Percentiles rank a stretch among this genome's conserved stretches.
phyloP scores from a whole-genome alignment of 2,329 filamentous ascomycete species.

The Teratosphaeria zuluensis region DNA sequence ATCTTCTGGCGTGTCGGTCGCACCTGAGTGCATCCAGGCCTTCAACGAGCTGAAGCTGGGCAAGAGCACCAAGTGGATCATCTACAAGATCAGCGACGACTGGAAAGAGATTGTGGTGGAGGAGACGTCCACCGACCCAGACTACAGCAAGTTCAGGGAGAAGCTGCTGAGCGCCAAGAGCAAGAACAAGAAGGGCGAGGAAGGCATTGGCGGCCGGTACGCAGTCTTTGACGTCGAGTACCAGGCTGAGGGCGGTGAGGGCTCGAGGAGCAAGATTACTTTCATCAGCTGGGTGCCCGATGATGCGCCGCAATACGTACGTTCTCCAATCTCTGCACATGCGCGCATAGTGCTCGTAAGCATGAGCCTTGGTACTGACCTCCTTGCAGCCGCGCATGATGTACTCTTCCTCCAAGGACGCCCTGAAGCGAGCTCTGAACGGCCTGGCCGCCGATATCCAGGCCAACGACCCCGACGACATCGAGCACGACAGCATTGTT shows the following conservation, averaged over 20 bases:
- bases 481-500: constrained; percentile 66
- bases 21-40: constrained; percentile 55
- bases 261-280: constrained; percentile 64
- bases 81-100: constrained; percentile 80
- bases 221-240: constrained; percentile 82
- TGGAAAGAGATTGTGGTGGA: constrained; percentile 75
- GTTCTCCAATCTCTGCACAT: constrained; percentile 22
- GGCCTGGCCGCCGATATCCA: constrained; percentile 69
- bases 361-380: background rate
- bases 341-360: background rate
- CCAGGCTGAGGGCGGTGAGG: constrained; percentile 60
- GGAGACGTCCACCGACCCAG: constrained; percentile 54
- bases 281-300: constrained; percentile 76
- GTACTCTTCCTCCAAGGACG: constrained; percentile 82
- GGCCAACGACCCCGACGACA: constrained; percentile 75
- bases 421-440: constrained; percentile 68
- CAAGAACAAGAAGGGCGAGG: constrained; percentile 55
- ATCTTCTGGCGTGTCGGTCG: constrained; percentile 55
- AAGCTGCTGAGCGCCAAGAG: constrained; percentile 64
- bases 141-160: constrained; percentile 66
- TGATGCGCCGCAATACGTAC: constrained; percentile 68
- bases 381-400: constrained; percentile 69
- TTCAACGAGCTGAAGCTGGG: constrained; percentile 78
- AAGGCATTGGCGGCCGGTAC: constrained; percentile 60
- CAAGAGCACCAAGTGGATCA: constrained; percentile 71